Percentiles rank a stretch among this genome's conserved stretches.
These are phyloP conservation scores for Plasmodium inui DNA, from an alignment of 169 alveolate species.

Conservation along the genomic window DNA sequence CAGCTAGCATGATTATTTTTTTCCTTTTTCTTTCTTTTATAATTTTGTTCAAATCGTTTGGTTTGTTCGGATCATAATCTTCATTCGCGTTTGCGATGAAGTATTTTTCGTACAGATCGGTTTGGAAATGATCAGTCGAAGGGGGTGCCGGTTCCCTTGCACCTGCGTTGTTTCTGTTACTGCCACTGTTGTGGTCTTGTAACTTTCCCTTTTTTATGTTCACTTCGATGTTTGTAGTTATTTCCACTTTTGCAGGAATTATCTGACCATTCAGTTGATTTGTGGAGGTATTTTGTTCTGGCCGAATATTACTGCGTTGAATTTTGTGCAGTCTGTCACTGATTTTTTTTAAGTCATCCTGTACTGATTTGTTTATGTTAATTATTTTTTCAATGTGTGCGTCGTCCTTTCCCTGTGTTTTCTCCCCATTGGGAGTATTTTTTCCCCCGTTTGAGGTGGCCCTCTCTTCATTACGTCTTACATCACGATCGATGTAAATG, in stretches of 20 bases:
- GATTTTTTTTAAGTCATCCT: slow-evolving; percentile 73
- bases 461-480: not conserved
- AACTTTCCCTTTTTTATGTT: not conserved
- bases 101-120: slow-evolving; percentile 64
- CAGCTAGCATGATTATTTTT: slow-evolving; percentile 68
- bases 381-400: slow-evolving; percentile 41
- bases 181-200: not conserved
- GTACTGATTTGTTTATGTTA: slow-evolving; percentile 61
- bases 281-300: not conserved
- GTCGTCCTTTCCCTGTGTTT: not conserved
- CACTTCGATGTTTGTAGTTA: slow-evolving; percentile 1
- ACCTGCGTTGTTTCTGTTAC: not conserved
- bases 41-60: slow-evolving; percentile 73
- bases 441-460: not conserved
- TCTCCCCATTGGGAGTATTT: not conserved
- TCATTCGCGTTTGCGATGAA: slow-evolving; percentile 69
- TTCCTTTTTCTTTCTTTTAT: slow-evolving; percentile 76
- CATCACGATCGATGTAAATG: not conserved
- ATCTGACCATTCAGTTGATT: not conserved
- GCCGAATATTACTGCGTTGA: slow-evolving; percentile 18
- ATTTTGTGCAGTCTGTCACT: slow-evolving; percentile 61
- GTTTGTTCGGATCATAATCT: slow-evolving; percentile 74
- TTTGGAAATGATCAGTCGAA: not conserved
- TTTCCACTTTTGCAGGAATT: slow-evolving; percentile 2
- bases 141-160: not conserved